Evolutionary conservation across 2,329 filamentous ascomycete genomes (phyloP).

Genomic region (Arthrobotrys sphaeroides): DNA sequence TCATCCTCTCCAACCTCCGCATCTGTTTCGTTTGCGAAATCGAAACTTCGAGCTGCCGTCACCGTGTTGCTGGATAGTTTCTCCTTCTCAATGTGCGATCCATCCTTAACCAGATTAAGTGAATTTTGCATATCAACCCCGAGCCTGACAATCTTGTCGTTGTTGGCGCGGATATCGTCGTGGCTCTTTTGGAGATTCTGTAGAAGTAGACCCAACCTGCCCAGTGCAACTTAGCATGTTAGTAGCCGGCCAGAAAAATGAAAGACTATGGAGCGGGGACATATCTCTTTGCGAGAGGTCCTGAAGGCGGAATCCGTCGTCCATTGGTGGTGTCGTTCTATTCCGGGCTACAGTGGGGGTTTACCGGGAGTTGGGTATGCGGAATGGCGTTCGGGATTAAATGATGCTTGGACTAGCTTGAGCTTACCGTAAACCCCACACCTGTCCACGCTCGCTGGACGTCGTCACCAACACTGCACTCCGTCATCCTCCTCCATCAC

Average conservation of each 20-base stretch:
- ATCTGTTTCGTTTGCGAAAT: conserved; percentile 15
- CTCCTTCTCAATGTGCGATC: conserved; percentile 56
- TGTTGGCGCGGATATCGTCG: conserved; percentile 54
- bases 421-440: conserved; percentile 33
- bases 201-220: conserved; percentile 54
- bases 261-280: background rate
- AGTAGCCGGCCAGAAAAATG: background rate
- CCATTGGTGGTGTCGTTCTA: conserved; percentile 5
- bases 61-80: conserved; percentile 53
- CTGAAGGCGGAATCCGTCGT: background rate
- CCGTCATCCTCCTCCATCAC: background rate
- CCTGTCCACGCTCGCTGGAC: conserved; percentile 7
- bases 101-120: conserved; percentile 56
- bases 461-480: conserved; percentile 19
- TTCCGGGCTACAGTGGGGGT: background rate
- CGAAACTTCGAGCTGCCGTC: conserved; percentile 28
- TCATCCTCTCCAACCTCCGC: conserved; percentile 42
- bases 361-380: background rate
- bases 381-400: background rate
- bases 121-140: conserved; percentile 56
- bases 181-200: conserved; percentile 54
- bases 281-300: conserved; percentile 15
- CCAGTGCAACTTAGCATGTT: conserved; percentile 47
- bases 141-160: conserved; percentile 55
- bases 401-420: background rate